Conservation (phyloP, 2,329 filamentous ascomycete genomes). For the Xylariaceae sp. region DNA sequence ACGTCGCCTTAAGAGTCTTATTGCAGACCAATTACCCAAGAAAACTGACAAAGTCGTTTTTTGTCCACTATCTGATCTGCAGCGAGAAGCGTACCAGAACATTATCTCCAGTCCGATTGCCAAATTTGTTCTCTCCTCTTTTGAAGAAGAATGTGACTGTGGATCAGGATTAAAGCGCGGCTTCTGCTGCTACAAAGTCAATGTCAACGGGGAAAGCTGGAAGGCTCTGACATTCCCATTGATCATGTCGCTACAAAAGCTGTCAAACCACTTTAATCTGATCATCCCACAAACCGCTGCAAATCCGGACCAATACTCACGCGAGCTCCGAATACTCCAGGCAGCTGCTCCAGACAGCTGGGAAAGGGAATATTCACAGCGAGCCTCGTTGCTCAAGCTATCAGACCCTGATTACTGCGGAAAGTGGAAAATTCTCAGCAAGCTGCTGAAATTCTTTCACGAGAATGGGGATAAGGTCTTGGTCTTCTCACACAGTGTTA, state of each 20-base stretch:
- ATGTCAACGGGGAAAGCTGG: conserved; percentile 65
- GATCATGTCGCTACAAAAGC: conserved; percentile 77
- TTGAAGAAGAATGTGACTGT: conserved; percentile 67
- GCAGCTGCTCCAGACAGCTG: conserved; percentile 71
- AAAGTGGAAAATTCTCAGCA: conserved; percentile 91
- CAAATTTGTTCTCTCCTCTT: conserved; percentile 62
- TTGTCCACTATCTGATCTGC: conserved; percentile 79
- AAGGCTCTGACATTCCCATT: conserved; percentile 77
- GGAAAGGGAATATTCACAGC: conserved; percentile 66
- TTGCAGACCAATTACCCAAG: conserved; percentile 87
- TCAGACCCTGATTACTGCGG: conserved; percentile 90
- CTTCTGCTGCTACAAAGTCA: conserved; percentile 68
- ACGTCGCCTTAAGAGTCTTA: conserved; percentile 86
- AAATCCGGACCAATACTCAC: conserved; percentile 66
- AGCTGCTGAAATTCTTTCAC: conserved; percentile 86
- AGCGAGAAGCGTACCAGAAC: conserved; percentile 77
- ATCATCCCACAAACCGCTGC: conserved; percentile 69
- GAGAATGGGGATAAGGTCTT: conserved; percentile 88
- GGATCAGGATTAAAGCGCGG: conserved; percentile 66
- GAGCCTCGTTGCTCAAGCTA: conserved; percentile 75
- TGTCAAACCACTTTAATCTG: conserved; percentile 89
- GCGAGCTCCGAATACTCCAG: conserved; percentile 70
- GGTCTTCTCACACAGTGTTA: conserved; percentile 89
- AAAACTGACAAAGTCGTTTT: conserved; percentile 95
- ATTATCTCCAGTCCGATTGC: conserved; percentile 72